Evolutionary conservation across 2,329 filamentous ascomycete genomes (phyloP).

Genomic region (Aspergillus cejpii): DNA sequence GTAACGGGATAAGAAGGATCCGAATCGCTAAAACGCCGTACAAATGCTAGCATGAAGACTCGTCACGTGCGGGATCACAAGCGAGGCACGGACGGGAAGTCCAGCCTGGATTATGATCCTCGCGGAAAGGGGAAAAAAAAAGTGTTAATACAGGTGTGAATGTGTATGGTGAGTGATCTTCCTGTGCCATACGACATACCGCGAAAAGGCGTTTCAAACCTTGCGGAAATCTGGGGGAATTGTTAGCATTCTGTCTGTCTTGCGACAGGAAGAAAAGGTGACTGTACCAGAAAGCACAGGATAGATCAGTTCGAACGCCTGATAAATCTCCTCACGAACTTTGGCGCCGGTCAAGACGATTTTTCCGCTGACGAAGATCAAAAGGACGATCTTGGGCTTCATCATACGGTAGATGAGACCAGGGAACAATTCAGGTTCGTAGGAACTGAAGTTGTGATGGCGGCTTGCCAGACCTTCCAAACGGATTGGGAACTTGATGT

Average conservation of each 20-base stretch:
- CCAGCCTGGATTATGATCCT: slow-evolving; percentile 14
- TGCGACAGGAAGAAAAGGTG: neutral
- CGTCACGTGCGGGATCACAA: slow-evolving; percentile 25
- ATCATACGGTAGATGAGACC: slow-evolving; percentile 99
- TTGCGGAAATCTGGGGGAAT: slow-evolving; percentile 54
- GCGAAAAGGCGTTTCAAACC: slow-evolving; percentile 42
- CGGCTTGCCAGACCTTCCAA: slow-evolving; percentile 90
- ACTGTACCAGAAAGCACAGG: slow-evolving; percentile 78
- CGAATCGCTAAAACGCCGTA: slow-evolving; percentile 42
- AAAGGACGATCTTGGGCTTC: slow-evolving; percentile 96
- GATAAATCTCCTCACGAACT: slow-evolving; percentile 95
- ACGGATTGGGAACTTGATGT: slow-evolving; percentile 98
- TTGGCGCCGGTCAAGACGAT: slow-evolving; percentile 97
- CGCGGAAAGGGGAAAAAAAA: slow-evolving; percentile 14
- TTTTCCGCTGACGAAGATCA: slow-evolving; percentile 98
- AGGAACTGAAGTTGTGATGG: slow-evolving; percentile 99
- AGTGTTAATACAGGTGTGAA: slow-evolving; percentile 28
- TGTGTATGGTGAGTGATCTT: slow-evolving; percentile 16
- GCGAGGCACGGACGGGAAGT: slow-evolving; percentile 11
- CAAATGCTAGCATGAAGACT: slow-evolving; percentile 40
- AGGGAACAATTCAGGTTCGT: slow-evolving; percentile 96
- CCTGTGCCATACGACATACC: slow-evolving; percentile 9
- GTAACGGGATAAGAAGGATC: slow-evolving; percentile 11
- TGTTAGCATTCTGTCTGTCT: slow-evolving; percentile 20
- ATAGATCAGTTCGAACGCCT: slow-evolving; percentile 95